Base-by-base conservation (phyloP, 2,329 filamentous ascomycete genomes). In the Sordariomycetes sp. region DNA sequence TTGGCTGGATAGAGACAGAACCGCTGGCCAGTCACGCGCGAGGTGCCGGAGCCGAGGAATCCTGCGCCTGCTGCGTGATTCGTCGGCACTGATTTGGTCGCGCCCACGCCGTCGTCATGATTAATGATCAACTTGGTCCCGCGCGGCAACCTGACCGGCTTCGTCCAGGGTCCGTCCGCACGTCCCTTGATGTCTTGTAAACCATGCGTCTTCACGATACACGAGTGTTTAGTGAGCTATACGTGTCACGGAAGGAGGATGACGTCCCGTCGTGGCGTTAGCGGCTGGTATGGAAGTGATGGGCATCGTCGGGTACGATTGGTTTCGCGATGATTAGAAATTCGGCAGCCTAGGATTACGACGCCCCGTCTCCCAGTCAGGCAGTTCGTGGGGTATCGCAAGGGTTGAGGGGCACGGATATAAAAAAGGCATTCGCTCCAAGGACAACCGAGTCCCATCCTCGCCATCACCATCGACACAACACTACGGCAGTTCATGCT, bases 121-220 rank as follows among this genome's bases (percentile, higher is more conserved):
- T 56, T 56, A 56, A 56, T 56, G 54, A 56, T 56, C 54, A 48
- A 17, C n/a, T n/a, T 35, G 34, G 36, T 4, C 42, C n/a, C 28
- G 8, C 25, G n/a, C 12, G 15, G 45, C 45, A 8, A 1, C 20
- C n/a, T 10, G 10, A 22, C 45, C 10, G 20, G 6, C 39, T n/a
- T n/a, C 15, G 17, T 13, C 13, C 15, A 17, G n/a, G 6, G 36
- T 42, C 3, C n/a, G 12, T 42, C 36, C 4, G 10, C 36, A 15
- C 15, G 36, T 12, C 12, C 6, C 10, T n/a, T n/a, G 3, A 3
- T n/a, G 17, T 42, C 4, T 42, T 7, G 36, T 15, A n/a, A 42
- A 42, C 36, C 36, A 42, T n/a, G 17, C 36, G 36, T 10, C 36
- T 42, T n/a, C 36, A 13, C n/a, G 17, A n/a, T n/a, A n/a, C 15